These are phyloP conservation scores for Mycogone perniciosa DNA, from an alignment of 2,329 filamentous ascomycete species.

Conservation along the genomic window DNA sequence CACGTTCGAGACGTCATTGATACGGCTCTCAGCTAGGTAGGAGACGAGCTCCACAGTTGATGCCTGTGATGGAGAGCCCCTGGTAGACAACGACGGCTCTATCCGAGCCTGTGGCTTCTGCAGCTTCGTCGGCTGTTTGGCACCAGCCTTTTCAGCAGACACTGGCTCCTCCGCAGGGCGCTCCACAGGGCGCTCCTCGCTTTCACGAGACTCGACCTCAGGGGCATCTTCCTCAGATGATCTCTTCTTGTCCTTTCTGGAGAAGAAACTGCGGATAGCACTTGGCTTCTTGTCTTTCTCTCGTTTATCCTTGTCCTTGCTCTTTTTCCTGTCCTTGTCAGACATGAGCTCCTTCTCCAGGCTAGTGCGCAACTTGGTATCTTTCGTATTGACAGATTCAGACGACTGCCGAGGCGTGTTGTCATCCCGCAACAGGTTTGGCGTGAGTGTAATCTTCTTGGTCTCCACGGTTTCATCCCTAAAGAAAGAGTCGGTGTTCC, in stretches of 20 bases:
- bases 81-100: constrained; percentile 42
- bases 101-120: constrained; percentile 58
- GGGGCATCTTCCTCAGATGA: constrained; percentile 54
- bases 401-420: constrained; percentile 48
- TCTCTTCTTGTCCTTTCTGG: constrained; percentile 55
- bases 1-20: constrained; percentile 50
- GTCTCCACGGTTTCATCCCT: constrained; percentile 93
- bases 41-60: constrained; percentile 37
- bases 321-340: constrained; percentile 70
- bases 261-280: constrained; percentile 55
- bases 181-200: constrained; percentile 37
- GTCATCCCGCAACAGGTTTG: constrained; percentile 84
- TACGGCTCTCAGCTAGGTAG: constrained; percentile 37
- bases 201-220: constrained; percentile 47
- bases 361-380: constrained; percentile 54
- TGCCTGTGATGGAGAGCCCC: constrained; percentile 27
- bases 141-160: constrained; percentile 37
- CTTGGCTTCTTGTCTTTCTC: constrained; percentile 62
- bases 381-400: constrained; percentile 36
- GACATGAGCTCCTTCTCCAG: constrained; percentile 51
- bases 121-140: constrained; percentile 57
- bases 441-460: constrained; percentile 94
- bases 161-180: constrained; percentile 36
- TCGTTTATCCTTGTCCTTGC: constrained; percentile 65
- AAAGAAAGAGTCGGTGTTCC: constrained; percentile 95